These are phyloP conservation scores for Backusella tarrabulga DNA, from an alignment of 192 early-diverging fungal genomes.

Conservation along the genomic window DNA sequence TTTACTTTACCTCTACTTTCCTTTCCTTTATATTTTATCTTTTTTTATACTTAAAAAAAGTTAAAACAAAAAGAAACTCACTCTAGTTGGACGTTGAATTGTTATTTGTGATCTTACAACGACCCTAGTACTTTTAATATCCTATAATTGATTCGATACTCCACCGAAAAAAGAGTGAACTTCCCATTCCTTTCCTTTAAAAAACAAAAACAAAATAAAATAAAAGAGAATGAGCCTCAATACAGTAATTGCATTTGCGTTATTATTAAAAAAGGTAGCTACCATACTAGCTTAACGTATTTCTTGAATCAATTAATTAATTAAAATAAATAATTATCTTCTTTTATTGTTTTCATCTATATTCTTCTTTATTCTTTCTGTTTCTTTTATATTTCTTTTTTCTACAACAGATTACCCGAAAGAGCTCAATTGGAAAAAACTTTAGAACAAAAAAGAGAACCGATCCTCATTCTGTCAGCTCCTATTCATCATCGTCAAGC, in stretches of 20 bases:
- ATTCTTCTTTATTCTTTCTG: background rate
- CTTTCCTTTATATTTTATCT: background rate
- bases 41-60: constrained; percentile 6
- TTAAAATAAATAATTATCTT: background rate
- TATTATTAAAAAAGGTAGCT: constrained; percentile 29
- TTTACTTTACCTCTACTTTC: background rate
- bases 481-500: background rate
- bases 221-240: constrained; percentile 19
- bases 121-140: background rate
- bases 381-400: background rate
- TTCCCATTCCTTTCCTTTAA: constrained; percentile 9
- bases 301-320: background rate
- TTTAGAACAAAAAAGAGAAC: background rate
- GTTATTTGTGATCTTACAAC: background rate
- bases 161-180: background rate
- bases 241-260: constrained; percentile 19
- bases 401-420: background rate
- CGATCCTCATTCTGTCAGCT: background rate
- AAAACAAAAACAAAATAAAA: background rate
- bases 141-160: background rate
- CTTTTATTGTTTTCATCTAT: background rate
- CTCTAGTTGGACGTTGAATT: background rate
- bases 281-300: background rate
- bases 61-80: background rate
- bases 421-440: background rate